These are phyloP conservation scores for Prosopis cineraria DNA, from an alignment of 306 rosid genomes.

Conservation along the genomic window DNA sequence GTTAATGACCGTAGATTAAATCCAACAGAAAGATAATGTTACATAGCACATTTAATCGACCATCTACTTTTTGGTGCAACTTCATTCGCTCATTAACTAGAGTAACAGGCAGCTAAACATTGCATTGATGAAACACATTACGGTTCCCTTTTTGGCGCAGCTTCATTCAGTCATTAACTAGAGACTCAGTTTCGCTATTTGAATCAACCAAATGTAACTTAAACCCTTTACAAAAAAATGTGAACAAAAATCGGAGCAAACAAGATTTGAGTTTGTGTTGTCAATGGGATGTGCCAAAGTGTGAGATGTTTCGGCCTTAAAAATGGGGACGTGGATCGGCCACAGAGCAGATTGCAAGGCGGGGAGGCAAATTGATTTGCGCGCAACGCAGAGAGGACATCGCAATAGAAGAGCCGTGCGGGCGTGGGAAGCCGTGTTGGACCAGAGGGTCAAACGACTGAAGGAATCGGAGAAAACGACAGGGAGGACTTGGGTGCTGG, in stretches of 20 bases:
- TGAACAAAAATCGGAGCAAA: too few species aligned
- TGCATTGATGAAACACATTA: neutral
- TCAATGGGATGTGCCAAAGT: too few species aligned
- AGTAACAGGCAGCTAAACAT: neutral
- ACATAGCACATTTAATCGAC: neutral
- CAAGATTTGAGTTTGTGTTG: too few species aligned
- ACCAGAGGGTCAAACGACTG: neutral
- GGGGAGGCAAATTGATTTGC: neutral
- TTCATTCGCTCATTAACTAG: neutral
- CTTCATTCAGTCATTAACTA: too few species aligned
- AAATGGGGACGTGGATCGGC: neutral
- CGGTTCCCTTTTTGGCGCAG: neutral
- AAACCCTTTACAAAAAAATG: too few species aligned
- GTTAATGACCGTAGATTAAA: neutral
- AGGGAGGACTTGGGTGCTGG: neutral
- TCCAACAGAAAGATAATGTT: neutral
- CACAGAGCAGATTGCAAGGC: neutral
- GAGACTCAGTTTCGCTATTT: too few species aligned
- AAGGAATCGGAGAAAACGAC: neutral
- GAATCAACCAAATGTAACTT: too few species aligned
- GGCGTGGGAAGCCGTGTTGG: neutral
- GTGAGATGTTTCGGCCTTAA: too few species aligned
- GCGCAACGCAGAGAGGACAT: neutral
- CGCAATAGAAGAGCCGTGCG: neutral
- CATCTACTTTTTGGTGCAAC: neutral